Percentiles rank a stretch among this genome's conserved stretches.
phyloP scores from a whole-genome alignment of 805 yeast genomes.

The Lipomyces anomalus region DNA sequence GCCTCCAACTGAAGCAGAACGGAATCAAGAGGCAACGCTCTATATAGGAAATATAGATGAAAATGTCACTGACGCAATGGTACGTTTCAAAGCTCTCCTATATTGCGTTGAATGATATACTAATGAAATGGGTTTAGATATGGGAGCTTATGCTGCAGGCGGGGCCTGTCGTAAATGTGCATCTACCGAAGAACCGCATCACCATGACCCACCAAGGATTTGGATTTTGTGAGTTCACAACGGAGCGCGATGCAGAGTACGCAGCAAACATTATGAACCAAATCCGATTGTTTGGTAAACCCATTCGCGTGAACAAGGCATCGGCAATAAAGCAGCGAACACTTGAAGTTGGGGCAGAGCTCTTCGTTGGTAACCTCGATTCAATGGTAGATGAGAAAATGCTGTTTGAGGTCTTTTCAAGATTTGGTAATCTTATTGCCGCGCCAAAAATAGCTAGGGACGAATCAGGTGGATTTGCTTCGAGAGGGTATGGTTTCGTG shows the following conservation, averaged over 20 bases:
- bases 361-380: conserved; percentile 66
- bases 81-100: conserved; percentile 2
- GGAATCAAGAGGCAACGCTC: conserved; percentile 58
- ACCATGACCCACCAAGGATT: conserved; percentile 71
- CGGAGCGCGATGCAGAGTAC: conserved; percentile 61
- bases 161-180: conserved; percentile 65
- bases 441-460: conserved; percentile 50
- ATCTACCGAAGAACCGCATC: conserved; percentile 75
- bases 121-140: conserved; percentile 31
- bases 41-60: conserved; percentile 82
- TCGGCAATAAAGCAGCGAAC: conserved; percentile 31
- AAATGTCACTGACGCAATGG: conserved; percentile 58
- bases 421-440: conserved; percentile 58
- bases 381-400: conserved; percentile 57
- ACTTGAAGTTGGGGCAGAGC: conserved; percentile 54
- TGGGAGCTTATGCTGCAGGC: conserved; percentile 82
- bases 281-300: conserved; percentile 53
- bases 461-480: conserved; percentile 37
- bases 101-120: not conserved
- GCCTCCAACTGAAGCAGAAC: conserved; percentile 38
- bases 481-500: conserved; percentile 63
- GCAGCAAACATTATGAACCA: conserved; percentile 57
- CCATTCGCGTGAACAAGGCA: conserved; percentile 53
- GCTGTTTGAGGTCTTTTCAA: conserved; percentile 52
- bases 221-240: conserved; percentile 74